Evolutionary conservation across 2,329 filamentous ascomycete species (phyloP).

Genomic region (Metarhizium album): DNA sequence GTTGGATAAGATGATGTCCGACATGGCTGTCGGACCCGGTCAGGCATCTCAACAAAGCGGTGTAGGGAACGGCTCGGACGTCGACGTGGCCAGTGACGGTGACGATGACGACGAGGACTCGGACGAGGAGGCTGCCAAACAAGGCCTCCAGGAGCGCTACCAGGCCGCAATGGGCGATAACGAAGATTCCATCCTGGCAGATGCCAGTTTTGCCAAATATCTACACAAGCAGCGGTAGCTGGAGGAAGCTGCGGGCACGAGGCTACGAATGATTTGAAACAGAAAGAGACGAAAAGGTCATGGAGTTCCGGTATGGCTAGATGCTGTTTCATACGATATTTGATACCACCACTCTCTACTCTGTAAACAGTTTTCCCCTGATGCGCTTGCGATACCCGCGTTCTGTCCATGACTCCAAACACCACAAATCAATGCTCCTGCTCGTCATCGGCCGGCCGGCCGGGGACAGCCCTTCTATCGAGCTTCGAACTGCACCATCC

Average conservation of each 20-base stretch:
- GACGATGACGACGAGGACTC: slow-evolving; percentile 46
- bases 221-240: slow-evolving; percentile 33
- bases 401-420: background rate
- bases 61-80: slow-evolving; percentile 34
- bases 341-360: background rate
- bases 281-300: background rate
- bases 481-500: slow-evolving; percentile 98
- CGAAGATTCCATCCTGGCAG: slow-evolving; percentile 36
- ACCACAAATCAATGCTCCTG: background rate
- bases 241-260: slow-evolving; percentile 2
- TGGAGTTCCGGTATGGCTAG: background rate
- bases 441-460: background rate
- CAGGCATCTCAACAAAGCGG: slow-evolving; percentile 25
- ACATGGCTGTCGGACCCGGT: slow-evolving; percentile 51
- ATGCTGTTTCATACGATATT: background rate
- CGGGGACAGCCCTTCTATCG: slow-evolving; percentile 37
- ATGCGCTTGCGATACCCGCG: background rate
- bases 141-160: slow-evolving; percentile 66
- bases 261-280: background rate
- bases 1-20: slow-evolving; percentile 86
- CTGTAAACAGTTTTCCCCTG: background rate
- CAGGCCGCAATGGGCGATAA: slow-evolving; percentile 59
- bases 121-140: slow-evolving; percentile 48
- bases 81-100: slow-evolving; percentile 48
- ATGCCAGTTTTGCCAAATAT: slow-evolving; percentile 54